phyloP scores from a whole-genome alignment of 2,329 filamentous ascomycete genomes.

The Diplodia mutila region DNA sequence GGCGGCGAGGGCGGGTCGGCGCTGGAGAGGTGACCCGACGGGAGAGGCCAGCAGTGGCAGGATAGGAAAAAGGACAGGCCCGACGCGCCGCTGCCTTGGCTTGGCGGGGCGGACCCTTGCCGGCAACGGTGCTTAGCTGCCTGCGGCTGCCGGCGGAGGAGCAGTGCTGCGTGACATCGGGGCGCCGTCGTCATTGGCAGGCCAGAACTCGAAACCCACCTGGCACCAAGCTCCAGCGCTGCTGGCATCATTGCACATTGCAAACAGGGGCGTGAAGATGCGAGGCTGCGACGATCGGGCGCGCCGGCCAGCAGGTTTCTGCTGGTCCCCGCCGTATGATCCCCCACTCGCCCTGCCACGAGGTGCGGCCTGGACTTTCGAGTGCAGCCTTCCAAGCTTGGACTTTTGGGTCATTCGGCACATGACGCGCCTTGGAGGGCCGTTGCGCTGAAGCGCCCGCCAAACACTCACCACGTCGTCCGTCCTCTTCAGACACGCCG shows the following conservation, averaged over 20 bases:
- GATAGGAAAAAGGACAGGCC: not conserved
- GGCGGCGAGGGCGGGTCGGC: not conserved
- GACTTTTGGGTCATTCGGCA: conserved; percentile 4
- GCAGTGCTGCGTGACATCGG: conserved; percentile 2
- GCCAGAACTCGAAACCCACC: not conserved
- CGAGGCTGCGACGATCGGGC: conserved; percentile 6
- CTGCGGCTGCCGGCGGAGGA: not conserved
- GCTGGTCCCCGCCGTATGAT: conserved; percentile 3
- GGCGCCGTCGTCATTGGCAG: not conserved
- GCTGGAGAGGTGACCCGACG: not conserved
- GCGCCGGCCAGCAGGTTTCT: conserved; percentile 14
- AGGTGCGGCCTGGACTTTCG: not conserved
- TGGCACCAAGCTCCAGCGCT: not conserved
- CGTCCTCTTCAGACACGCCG: not conserved
- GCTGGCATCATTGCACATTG: not conserved
- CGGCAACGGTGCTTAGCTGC: not conserved
- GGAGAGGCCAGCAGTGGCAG: no score
- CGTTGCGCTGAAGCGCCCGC: conserved; percentile 5
- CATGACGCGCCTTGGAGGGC: conserved; percentile 2
- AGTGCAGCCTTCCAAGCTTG: not conserved
- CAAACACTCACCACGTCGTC: conserved; percentile 2
- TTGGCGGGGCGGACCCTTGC: not conserved
- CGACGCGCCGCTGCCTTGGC: not conserved
- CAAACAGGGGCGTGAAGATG: conserved; percentile 5
- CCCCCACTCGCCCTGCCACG: conserved; percentile 15